Percentiles rank a stretch among this genome's conserved stretches.
phyloP scores from a whole-genome alignment of 768 basidiomycete genomes.

The Porpolomopsis calyptriformis region DNA sequence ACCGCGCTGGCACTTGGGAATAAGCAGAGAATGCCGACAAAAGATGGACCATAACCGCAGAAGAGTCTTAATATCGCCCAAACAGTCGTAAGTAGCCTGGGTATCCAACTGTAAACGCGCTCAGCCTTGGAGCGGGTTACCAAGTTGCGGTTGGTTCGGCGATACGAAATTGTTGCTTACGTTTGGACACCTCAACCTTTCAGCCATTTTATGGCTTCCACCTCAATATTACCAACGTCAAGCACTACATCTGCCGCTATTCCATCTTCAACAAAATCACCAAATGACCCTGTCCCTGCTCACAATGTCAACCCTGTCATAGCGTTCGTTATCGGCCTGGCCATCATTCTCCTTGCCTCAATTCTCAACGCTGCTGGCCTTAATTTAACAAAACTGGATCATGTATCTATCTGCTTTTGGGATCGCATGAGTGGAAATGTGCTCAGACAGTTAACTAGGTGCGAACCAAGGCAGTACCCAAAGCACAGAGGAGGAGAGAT shows the following conservation, averaged over 20 bases:
- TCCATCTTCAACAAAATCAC: not conserved
- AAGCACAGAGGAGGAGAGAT: conserved; percentile 59
- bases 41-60: not conserved
- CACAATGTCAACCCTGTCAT: conserved; percentile 47
- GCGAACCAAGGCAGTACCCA: conserved; percentile 66
- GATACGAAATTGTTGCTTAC: not conserved
- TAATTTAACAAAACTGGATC: conserved; percentile 90
- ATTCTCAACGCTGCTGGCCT: conserved; percentile 89
- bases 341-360: conserved; percentile 75
- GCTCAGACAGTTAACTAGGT: conserved; percentile 33
- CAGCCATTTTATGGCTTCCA: conserved; percentile 1
- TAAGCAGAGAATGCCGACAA: not conserved
- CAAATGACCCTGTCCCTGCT: conserved; percentile 14
- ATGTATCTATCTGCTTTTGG: conserved; percentile 37
- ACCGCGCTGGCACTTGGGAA: not conserved
- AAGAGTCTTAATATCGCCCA: too few species aligned
- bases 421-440: not conserved
- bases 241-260: not conserved
- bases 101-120: too few species aligned
- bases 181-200: not conserved
- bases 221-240: not conserved
- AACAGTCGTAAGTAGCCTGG: too few species aligned
- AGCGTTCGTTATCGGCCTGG: conserved; percentile 73
- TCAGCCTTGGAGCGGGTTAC: too few species aligned
- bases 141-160: too few species aligned